A percentile compares a stretch with the other conserved stretches of the same genome.
These are phyloP conservation scores for Phragmites australis DNA, from an alignment of 176 grass and related monocot species.

Conservation along the genomic window DNA sequence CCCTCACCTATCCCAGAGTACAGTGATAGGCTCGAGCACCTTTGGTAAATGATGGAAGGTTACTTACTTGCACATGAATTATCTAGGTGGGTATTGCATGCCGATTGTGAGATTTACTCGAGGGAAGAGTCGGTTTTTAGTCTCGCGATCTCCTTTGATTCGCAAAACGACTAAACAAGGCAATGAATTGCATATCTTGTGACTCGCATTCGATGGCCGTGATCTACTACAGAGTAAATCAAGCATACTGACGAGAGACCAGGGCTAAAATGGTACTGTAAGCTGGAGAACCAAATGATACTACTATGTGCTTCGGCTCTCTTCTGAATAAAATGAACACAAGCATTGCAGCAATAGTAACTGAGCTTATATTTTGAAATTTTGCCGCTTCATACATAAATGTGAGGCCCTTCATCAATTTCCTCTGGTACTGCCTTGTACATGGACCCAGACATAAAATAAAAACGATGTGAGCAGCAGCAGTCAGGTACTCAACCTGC, in stretches of 20 bases:
- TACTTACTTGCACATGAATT: background rate
- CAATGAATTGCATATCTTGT: too few species aligned
- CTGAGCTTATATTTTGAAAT: background rate
- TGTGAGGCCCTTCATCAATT: background rate
- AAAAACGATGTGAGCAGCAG: slow-evolving; percentile 8
- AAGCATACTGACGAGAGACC: too few species aligned
- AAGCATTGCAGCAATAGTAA: background rate
- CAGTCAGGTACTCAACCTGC: slow-evolving; percentile 11
- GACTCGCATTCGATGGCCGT: too few species aligned
- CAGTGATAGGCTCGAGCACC: background rate
- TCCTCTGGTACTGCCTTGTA: slow-evolving; percentile 1
- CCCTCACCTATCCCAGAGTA: background rate
- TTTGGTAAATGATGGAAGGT: background rate
- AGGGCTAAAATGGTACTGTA: too few species aligned
- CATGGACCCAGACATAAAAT: slow-evolving; percentile 13
- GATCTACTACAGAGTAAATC: too few species aligned
- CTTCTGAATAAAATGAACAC: too few species aligned
- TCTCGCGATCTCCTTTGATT: too few species aligned
- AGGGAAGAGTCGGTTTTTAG: too few species aligned
- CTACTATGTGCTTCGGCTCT: too few species aligned
- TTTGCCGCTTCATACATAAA: background rate
- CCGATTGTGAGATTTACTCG: too few species aligned
- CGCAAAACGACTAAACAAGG: too few species aligned
- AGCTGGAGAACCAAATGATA: too few species aligned
- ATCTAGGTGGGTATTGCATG: background rate